Evolutionary conservation across 768 basidiomycete genomes (phyloP).

Genomic region (Tricholoma furcatifolium): DNA sequence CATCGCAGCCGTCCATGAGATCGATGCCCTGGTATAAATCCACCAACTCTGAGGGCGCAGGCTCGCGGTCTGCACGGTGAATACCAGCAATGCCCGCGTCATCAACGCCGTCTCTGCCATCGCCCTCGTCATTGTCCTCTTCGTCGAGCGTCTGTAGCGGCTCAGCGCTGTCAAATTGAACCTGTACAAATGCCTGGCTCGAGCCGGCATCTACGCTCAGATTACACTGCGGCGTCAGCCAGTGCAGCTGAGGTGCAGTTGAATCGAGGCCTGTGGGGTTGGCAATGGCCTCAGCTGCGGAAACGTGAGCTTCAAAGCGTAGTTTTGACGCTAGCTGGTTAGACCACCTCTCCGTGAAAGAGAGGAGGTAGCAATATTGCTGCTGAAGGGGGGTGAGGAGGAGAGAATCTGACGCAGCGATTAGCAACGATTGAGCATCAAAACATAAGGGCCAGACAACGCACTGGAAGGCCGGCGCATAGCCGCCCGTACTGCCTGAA

Average conservation of each 20-base stretch:
- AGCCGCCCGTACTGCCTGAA: conserved; percentile 23
- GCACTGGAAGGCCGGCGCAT: conserved; percentile 12
- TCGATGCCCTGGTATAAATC: too few relatives aligned
- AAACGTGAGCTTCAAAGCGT: conserved; percentile 8
- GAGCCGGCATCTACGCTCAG: too few relatives aligned
- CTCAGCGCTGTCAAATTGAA: too few relatives aligned
- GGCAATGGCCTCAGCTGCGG: background rate
- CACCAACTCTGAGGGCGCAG: too few relatives aligned
- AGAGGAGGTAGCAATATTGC: conserved; percentile 12
- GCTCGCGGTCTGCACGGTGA: too few relatives aligned
- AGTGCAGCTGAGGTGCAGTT: background rate
- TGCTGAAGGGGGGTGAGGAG: conserved; percentile 9
- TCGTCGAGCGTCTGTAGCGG: too few relatives aligned
- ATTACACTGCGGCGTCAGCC: background rate
- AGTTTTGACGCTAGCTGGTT: conserved; percentile 12
- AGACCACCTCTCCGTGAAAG: conserved; percentile 18
- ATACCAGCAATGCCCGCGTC: too few relatives aligned
- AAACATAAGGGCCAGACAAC: conserved; percentile 4
- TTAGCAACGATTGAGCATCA: background rate
- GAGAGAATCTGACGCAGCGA: conserved; percentile 4
- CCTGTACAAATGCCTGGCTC: too few relatives aligned
- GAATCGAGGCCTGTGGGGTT: background rate
- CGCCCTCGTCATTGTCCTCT: too few relatives aligned
- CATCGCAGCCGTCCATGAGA: too few relatives aligned
- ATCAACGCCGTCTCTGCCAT: too few relatives aligned